Evolutionary conservation across 192 early-diverging fungal species (phyloP), one percentile per base, ranked within the genome.

Genomic region (Physocladia obscura): DNA sequence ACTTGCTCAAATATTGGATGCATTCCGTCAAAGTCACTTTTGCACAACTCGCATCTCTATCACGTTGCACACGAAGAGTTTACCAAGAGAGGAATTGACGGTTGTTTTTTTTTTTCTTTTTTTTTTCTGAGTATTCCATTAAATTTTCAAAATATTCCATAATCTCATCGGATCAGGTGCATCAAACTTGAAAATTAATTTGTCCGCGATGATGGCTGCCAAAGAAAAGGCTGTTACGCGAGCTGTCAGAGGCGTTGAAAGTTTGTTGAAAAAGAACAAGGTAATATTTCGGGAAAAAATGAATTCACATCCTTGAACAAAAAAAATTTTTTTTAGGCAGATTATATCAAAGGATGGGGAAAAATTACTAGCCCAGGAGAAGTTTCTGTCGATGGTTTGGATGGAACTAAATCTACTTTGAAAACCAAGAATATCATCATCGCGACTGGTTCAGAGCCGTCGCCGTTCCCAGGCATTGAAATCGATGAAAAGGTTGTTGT

Each of bases 1-100:
- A 99, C 97, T 35, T 99, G 97, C 80, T 84, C 98, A 75, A 99
- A 99, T 77, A 94, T 98, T 51, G 97, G 97, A 36, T 98, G 96
- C 85, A 98, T 98, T 80, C 97, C 97, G 44, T 98, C 97, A 63
- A 98, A 98, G 85, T 93, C 97, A 50, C 89, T 98, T 76, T 87
- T 98, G 71, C 89, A 98, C 89, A 97, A 98, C 88, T 95, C 97
- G 40, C 95, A 98, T 86, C 84, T 97, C 56, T 96, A 91, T 81
- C 95, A 98, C 79, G 82, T 91, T 76, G 90, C 97, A 39, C 79
- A 91, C 74, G 94, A 98, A 75, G 92, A 93, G 34, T 91, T 97
- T 71, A 88, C 87, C 76, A 85, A 89, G 75, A 90, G 97, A 70
- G 97, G 97, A 70, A 98, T 98, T 70, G 91, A 96, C 65, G 84